phyloP scores from a whole-genome alignment of 1,139 yeast species.

The Nakaseomyces bracarensis region DNA sequence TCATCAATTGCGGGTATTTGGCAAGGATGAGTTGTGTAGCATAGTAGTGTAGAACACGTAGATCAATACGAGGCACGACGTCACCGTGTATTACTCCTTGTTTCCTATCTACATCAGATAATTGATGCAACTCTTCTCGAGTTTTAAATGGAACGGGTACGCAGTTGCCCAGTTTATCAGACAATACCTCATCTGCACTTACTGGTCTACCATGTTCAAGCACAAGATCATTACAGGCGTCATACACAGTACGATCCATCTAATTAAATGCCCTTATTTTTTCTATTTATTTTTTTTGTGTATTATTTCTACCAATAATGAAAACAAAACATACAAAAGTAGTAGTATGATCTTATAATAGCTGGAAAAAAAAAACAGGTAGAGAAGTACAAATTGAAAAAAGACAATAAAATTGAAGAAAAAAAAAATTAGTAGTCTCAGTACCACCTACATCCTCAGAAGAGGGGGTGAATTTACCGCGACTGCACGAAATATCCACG shows the following conservation, averaged over 20 bases:
- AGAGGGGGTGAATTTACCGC: slow-evolving; percentile 7
- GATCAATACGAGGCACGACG: slow-evolving; percentile 26
- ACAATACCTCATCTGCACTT: slow-evolving; percentile 30
- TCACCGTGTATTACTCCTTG: slow-evolving; percentile 25
- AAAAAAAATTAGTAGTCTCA: slow-evolving; percentile 10
- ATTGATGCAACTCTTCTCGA: slow-evolving; percentile 24
- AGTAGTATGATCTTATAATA: neutral
- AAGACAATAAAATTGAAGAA: neutral
- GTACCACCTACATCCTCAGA: slow-evolving; percentile 6
- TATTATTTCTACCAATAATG: too few species aligned
- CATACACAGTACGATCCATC: slow-evolving; percentile 27
- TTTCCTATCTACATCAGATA: slow-evolving; percentile 18
- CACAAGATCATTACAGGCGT: slow-evolving; percentile 28
- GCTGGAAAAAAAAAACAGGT: neutral
- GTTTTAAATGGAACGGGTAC: slow-evolving; percentile 29
- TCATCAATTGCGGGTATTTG: slow-evolving; percentile 27
- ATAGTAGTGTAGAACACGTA: slow-evolving; percentile 29
- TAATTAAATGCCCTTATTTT: too few species aligned
- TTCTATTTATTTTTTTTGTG: too few species aligned
- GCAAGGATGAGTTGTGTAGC: slow-evolving; percentile 27
- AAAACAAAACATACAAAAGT: too few species aligned
- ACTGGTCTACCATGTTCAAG: slow-evolving; percentile 23
- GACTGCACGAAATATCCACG: slow-evolving; percentile 7
- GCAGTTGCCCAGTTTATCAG: slow-evolving; percentile 21
- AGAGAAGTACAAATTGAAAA: neutral